A percentile compares a stretch with the other conserved stretches of the same genome.
Evolutionary conservation across 1,139 yeast species (phyloP).

Genomic region (Yamadazyma taylorii): DNA sequence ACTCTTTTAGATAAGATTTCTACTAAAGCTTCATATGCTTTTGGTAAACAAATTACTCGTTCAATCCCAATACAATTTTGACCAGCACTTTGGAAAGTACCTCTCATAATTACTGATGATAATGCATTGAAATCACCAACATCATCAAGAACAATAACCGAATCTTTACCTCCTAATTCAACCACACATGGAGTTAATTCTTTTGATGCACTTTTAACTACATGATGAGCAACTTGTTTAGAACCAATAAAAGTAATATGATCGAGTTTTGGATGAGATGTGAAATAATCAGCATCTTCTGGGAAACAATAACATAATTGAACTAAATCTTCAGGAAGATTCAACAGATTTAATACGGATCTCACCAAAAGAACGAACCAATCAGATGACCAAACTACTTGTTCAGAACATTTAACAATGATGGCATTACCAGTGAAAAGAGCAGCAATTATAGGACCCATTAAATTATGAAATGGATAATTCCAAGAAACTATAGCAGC

Average conservation of each 20-base stretch:
- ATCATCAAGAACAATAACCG: constrained; percentile 80
- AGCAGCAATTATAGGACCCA: constrained; percentile 91
- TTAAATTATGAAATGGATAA: constrained; percentile 87
- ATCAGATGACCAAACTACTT: constrained; percentile 91
- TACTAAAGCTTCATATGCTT: constrained; percentile 62
- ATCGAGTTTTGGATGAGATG: constrained; percentile 75
- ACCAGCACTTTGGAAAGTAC: constrained; percentile 95
- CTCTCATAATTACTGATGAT: constrained; percentile 85
- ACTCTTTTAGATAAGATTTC: constrained; percentile 58
- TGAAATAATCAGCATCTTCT: constrained; percentile 80
- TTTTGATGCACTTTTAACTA: constrained; percentile 76
- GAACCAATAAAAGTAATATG: constrained; percentile 96
- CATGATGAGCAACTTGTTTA: constrained; percentile 89
- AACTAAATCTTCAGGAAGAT: constrained; percentile 76
- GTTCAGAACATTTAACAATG: constrained; percentile 90
- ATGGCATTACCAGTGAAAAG: constrained; percentile 89
- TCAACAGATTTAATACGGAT: constrained; percentile 69
- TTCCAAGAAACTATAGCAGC: constrained; percentile 95
- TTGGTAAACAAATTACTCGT: constrained; percentile 77
- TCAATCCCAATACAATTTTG: constrained; percentile 98
- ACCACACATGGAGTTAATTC: constrained; percentile 90
- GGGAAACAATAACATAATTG: constrained; percentile 82
- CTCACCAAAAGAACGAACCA: constrained; percentile 72
- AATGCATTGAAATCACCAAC: constrained; percentile 55
- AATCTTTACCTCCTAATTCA: constrained; percentile 95